Conservation (phyloP, 768 basidiomycete genomes). For the Boletus tomentosulus region DNA sequence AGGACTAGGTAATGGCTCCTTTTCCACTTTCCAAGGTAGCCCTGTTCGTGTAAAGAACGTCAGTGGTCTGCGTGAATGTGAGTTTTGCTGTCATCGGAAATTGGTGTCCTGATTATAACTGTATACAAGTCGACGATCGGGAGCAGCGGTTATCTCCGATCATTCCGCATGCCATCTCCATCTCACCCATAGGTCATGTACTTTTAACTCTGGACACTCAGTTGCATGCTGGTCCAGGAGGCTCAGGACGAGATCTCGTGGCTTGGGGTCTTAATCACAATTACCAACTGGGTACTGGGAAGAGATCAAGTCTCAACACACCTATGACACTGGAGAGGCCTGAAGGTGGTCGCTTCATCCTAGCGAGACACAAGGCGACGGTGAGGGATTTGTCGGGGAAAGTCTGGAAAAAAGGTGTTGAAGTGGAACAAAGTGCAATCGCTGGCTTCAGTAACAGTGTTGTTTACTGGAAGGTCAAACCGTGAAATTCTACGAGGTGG, state of each 20-base stretch:
- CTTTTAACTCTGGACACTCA: constrained; percentile 68
- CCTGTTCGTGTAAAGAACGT: constrained; percentile 75
- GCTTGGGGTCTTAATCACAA: constrained; percentile 73
- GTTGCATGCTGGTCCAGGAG: constrained; percentile 43
- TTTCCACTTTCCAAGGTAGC: constrained; percentile 64
- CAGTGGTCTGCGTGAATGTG: constrained; percentile 85
- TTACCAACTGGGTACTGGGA: constrained; percentile 74
- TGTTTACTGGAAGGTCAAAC: constrained; percentile 64
- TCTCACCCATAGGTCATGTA: constrained; percentile 75
- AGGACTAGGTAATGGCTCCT: constrained; percentile 59
- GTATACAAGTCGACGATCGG: constrained; percentile 57
- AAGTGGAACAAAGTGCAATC: constrained; percentile 61
- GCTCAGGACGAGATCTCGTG: constrained; percentile 58
- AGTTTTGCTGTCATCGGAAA: constrained; percentile 25
- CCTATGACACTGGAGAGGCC: constrained; percentile 50
- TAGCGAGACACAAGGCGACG: constrained; percentile 46
- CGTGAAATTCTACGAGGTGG: background rate
- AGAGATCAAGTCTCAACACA: constrained; percentile 51
- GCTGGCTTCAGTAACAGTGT: constrained; percentile 61
- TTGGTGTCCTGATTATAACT: constrained; percentile 3
- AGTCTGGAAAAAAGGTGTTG: constrained; percentile 54
- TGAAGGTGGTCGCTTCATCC: constrained; percentile 57
- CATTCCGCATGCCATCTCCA: constrained; percentile 53
- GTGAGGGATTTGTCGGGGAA: constrained; percentile 59
- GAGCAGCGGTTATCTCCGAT: constrained; percentile 60